A percentile compares a stretch with the other conserved stretches of the same genome.
phyloP scores from a whole-genome alignment of 2,329 filamentous ascomycete species.

The Trichoderma afroharzianum region DNA sequence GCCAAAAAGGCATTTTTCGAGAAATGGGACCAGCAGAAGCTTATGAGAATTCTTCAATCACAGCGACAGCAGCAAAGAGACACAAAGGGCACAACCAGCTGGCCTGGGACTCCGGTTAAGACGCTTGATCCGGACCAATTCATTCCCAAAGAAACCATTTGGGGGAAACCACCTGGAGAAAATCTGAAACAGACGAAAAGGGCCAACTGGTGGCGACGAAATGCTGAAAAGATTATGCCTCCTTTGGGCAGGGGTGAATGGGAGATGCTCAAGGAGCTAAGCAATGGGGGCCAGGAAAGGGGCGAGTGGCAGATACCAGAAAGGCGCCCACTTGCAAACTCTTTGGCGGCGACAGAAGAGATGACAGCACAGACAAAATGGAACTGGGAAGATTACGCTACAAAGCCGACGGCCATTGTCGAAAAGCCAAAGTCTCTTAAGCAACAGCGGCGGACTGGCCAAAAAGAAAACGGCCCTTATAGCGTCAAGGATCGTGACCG shows the following conservation, averaged over 20 bases:
- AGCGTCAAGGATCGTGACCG: conserved; percentile 31
- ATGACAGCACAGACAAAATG: conserved; percentile 23
- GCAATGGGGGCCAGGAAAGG: conserved; percentile 36
- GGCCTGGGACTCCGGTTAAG: conserved; percentile 26
- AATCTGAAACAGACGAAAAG: conserved; percentile 41
- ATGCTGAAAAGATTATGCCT: conserved; percentile 48
- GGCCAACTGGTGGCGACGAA: conserved; percentile 45
- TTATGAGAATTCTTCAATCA: conserved; percentile 39
- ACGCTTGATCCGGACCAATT: conserved; percentile 31
- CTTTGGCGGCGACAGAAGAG: neutral
- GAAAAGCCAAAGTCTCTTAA: conserved; percentile 37
- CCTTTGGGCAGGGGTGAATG: conserved; percentile 54
- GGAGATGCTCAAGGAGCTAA: conserved; percentile 49
- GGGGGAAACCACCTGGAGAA: conserved; percentile 43
- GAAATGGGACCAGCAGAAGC: conserved; percentile 47
- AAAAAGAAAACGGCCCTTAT: conserved; percentile 37
- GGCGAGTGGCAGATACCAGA: conserved; percentile 38
- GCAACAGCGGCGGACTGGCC: conserved; percentile 33
- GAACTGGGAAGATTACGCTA: conserved; percentile 44
- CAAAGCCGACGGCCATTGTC: conserved; percentile 35
- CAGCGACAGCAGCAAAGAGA: conserved; percentile 37
- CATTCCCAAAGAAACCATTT: conserved; percentile 45
- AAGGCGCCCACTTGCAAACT: conserved; percentile 26
- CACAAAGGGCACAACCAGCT: conserved; percentile 25
- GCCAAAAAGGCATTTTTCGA: conserved; percentile 38